Base-by-base conservation (phyloP, 345 rosid genomes). In the Erucastrum elatum region DNA sequence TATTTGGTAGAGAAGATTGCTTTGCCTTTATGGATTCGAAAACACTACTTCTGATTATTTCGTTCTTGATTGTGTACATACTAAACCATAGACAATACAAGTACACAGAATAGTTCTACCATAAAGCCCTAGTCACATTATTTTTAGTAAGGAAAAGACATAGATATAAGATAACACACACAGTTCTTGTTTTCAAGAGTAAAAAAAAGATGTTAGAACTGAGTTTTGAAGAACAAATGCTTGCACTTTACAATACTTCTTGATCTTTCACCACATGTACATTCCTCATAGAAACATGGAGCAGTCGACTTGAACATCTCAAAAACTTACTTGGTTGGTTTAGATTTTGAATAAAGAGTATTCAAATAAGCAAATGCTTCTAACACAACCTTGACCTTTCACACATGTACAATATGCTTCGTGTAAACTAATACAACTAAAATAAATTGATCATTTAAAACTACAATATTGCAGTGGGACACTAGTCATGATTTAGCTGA, bases 81-180 rank as follows among this genome's bases (percentile, higher is more conserved):
- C 13, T 46, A 68, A 88, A 88, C 90, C 90, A 91, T 33, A 87
- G 73, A 65, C 82, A 71, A 59, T 86, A 91, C 27, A 91, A 59
- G 80, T 68, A 86, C 6, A 83, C 64, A 78, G 88, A 88, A 53
- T 75, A 77, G 71, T 60, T 72, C 71, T 68, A 77, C 92, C 96
- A 89, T 35, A 89, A 29, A 41, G 60, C 76, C 55, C 96, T 91
- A 30, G 60, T 66, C 68, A 58, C 56, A 62, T 34, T 12, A 69
- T 16, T 53, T 82, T 73, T 71, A 16, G 65, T 6, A 66, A 39
- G 33, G 15, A 64, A 72, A 27, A 12, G 34, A 70, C 37, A 6
- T 8, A 58, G 2, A 26, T 33, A 4, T 11, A 66, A 26, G 15
- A 39, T 37, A 37, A 37, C 44, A 37, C 44, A 9, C 2, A 37